These are phyloP conservation scores for Chlorella vulgaris DNA, from an alignment of 139 green algal species.

Conservation along the genomic window DNA sequence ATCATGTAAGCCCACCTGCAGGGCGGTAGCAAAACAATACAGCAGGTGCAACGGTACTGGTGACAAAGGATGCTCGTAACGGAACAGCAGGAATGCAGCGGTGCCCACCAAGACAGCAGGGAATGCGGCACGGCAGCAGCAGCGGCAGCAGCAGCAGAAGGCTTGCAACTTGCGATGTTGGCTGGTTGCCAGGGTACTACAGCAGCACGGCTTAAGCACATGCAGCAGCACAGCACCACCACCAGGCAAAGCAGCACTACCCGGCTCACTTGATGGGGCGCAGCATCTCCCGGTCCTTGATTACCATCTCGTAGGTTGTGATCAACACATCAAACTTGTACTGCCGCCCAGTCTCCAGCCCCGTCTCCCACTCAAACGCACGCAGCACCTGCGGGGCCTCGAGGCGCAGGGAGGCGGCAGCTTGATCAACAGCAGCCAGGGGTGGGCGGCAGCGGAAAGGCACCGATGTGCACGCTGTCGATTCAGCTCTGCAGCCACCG, in stretches of 20 bases:
- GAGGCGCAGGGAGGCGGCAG: background rate
- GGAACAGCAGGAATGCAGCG: too few relatives aligned
- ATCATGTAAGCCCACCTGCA: constrained; percentile 84
- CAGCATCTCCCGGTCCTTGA: constrained; percentile 83
- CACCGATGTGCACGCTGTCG: too few relatives aligned
- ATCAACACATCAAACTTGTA: constrained; percentile 83
- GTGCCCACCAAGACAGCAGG: too few relatives aligned
- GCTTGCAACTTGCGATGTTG: too few relatives aligned
- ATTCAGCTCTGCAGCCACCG: too few relatives aligned
- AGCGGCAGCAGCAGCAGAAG: too few relatives aligned
- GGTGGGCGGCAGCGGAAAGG: too few relatives aligned
- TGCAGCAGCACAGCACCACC: background rate
- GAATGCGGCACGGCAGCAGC: too few relatives aligned
- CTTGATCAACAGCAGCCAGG: too few relatives aligned
- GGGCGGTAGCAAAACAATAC: background rate
- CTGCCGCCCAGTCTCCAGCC: background rate
- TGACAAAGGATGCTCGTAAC: too few relatives aligned
- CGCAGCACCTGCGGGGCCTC: constrained; percentile 59
- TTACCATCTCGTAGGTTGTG: constrained; percentile 93
- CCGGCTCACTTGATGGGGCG: background rate
- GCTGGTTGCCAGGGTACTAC: too few relatives aligned
- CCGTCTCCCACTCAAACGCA: constrained; percentile 62
- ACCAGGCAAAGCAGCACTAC: background rate
- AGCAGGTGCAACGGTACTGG: background rate
- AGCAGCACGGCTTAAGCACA: too few relatives aligned